Base-by-base conservation (phyloP, 345 rosid species). In the Mangifera indica region DNA sequence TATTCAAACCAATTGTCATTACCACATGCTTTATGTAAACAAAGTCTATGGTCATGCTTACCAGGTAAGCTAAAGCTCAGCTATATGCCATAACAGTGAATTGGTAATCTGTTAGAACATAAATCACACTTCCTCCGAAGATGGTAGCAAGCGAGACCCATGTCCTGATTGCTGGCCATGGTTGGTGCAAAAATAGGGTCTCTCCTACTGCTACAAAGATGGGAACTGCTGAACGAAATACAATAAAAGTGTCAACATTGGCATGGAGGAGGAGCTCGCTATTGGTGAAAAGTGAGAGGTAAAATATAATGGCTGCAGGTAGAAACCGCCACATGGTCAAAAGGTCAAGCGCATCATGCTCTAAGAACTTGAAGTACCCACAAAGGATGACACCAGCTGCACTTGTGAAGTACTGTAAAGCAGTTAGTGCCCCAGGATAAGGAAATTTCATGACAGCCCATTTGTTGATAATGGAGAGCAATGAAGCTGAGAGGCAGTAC, bases 11-110 rank as follows among this genome's bases (percentile, higher is more conserved):
- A 32, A 92, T 89, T 46, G 99, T 95, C 99, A 92, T 92, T 2
- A 95, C 99, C 34, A 92, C 99, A 62, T 95, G 98, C 89, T 95
- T 95, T 69, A 95, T 95, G 80, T 92, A 95, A 45, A 95, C 99
- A 76, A 95, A 95, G 75, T 95, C 99, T n/a, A 95, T 84, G 0
- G 98, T 77, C 99, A 95, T 95, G 75, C 97, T 89, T 62, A 95
- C 80, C 3, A 92, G 79, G 81, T 95, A 95, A 67, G 99, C 96
- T 1, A 87, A 69, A 55, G 98, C 98, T 97, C 98, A 95, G 54
- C 85, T 83, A 72, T 95, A 95, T 0, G 98, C 99, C 20, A 84
- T 86, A 20, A 92, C 45, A 0, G 96, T 89, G 83, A 95, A 95
- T 77, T 92, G 93, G 68, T 87, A 88, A 82, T 95, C 99, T 0